Evolutionary conservation across 352 stramenopile species (phyloP).

Genomic region (Phytophthora pseudosyringae): DNA sequence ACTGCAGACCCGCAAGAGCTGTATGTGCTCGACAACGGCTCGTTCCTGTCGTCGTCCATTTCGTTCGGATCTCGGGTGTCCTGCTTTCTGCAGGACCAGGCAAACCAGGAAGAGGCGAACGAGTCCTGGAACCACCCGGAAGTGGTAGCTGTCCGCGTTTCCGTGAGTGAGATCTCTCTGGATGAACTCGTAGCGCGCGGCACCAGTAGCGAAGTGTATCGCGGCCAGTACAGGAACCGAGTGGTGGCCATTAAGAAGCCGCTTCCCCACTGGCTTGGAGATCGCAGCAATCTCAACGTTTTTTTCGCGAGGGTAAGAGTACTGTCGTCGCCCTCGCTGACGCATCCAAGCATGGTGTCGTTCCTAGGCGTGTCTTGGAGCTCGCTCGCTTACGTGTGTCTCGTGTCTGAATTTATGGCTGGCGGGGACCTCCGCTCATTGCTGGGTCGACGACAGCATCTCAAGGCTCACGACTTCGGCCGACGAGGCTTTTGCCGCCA

Average conservation of each 20-base stretch:
- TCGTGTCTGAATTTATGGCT: constrained; percentile 68
- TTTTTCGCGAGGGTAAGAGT: constrained; percentile 60
- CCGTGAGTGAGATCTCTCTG: constrained; percentile 31
- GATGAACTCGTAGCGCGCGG: constrained; percentile 40
- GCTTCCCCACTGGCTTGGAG: constrained; percentile 48
- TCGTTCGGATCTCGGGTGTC: constrained; percentile 28
- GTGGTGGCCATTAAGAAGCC: constrained; percentile 69
- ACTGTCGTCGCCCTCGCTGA: constrained; percentile 43
- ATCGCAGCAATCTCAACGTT: constrained; percentile 42
- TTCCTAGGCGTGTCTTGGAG: constrained; percentile 63
- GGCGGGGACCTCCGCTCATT: constrained; percentile 53
- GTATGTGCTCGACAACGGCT: constrained; percentile 27
- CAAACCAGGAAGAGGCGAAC: neutral
- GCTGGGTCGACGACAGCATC: constrained; percentile 39
- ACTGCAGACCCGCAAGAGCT: constrained; percentile 16
- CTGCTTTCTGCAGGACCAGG: constrained; percentile 16
- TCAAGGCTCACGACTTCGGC: constrained; percentile 13
- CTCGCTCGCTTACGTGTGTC: constrained; percentile 52
- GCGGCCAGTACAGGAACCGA: constrained; percentile 42
- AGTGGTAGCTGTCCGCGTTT: constrained; percentile 29
- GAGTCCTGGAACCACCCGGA: constrained; percentile 37
- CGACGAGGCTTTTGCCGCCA: constrained; percentile 41
- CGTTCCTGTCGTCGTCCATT: constrained; percentile 24
- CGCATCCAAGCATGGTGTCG: constrained; percentile 50
- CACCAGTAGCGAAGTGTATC: constrained; percentile 68